Percentiles rank a stretch among this genome's conserved stretches.
phyloP scores from a whole-genome alignment of 1,139 yeast genomes.

The Taphrina wiesneri region DNA sequence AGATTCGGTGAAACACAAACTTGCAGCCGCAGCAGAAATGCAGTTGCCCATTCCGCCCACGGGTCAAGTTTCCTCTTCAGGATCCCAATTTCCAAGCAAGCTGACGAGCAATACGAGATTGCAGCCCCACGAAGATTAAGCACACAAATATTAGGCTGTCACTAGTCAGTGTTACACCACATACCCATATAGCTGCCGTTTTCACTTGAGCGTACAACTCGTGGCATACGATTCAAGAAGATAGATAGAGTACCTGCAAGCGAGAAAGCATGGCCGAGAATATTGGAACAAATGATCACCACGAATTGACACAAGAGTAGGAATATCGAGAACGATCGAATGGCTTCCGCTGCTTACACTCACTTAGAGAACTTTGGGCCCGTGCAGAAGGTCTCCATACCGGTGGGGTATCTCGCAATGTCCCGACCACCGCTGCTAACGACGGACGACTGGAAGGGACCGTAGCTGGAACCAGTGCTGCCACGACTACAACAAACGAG shows the following conservation, averaged over 20 bases:
- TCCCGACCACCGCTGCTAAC: constrained; percentile 13
- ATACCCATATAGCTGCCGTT: no score
- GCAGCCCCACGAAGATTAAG: no score
- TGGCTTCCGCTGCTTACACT: background rate
- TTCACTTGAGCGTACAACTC: no score
- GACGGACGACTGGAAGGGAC: constrained; percentile 15
- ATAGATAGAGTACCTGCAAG: no score
- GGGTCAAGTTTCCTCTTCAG: no score
- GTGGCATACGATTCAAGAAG: background rate
- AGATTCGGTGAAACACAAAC: background rate
- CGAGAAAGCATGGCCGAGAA: background rate
- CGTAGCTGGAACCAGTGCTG: constrained; percentile 6
- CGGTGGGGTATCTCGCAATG: constrained; percentile 18
- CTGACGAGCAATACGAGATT: background rate
- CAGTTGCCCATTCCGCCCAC: no score
- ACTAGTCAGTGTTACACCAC: no score
- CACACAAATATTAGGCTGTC: no score
- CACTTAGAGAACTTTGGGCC: constrained; percentile 8
- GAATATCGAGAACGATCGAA: background rate
- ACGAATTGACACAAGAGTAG: constrained; percentile 11
- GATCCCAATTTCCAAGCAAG: no score
- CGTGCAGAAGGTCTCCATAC: constrained; percentile 24
- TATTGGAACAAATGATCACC: constrained; percentile 2
- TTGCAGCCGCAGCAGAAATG: background rate
- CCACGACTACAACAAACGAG: background rate